phyloP scores from a whole-genome alignment of 2,329 filamentous ascomycete genomes.

The Venturia nashicola region DNA sequence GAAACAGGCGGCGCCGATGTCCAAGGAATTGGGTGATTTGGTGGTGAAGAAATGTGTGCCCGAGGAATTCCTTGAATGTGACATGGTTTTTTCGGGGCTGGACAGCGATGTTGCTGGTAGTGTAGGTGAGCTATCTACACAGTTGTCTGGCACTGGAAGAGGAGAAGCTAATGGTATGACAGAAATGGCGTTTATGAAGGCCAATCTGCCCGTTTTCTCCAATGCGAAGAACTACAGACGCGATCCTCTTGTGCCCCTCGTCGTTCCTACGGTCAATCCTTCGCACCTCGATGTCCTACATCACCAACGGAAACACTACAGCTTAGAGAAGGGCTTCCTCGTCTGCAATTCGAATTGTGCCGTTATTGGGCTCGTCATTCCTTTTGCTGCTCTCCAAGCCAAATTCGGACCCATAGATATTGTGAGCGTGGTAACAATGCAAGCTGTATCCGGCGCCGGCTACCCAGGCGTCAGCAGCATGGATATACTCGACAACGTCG shows the following conservation, averaged over 20 bases:
- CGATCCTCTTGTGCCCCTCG: slow-evolving; percentile 79
- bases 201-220: slow-evolving; percentile 85
- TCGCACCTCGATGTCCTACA: slow-evolving; percentile 76
- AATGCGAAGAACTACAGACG: slow-evolving; percentile 97
- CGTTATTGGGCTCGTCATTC: slow-evolving; percentile 90
- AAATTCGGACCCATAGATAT: slow-evolving; percentile 66
- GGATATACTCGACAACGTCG: slow-evolving; percentile 93
- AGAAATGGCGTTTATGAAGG: slow-evolving; percentile 86
- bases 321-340: slow-evolving; percentile 73
- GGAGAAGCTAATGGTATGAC: slow-evolving; percentile 4
- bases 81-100: slow-evolving; percentile 84
- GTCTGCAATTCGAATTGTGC: slow-evolving; percentile 98
- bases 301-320: slow-evolving; percentile 66
- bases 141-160: background rate
- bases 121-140: slow-evolving; percentile 50
- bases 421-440: slow-evolving; percentile 85
- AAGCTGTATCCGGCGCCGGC: slow-evolving; percentile 86
- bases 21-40: slow-evolving; percentile 60
- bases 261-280: slow-evolving; percentile 92
- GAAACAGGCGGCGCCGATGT: slow-evolving; percentile 85
- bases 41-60: slow-evolving; percentile 78
- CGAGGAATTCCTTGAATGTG: slow-evolving; percentile 75
- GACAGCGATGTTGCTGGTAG: slow-evolving; percentile 89
- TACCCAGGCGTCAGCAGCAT: slow-evolving; percentile 84
- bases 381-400: slow-evolving; percentile 78